Base-by-base conservation (phyloP, 257 asterid genomes). In the Salvia rosmarinus region DNA sequence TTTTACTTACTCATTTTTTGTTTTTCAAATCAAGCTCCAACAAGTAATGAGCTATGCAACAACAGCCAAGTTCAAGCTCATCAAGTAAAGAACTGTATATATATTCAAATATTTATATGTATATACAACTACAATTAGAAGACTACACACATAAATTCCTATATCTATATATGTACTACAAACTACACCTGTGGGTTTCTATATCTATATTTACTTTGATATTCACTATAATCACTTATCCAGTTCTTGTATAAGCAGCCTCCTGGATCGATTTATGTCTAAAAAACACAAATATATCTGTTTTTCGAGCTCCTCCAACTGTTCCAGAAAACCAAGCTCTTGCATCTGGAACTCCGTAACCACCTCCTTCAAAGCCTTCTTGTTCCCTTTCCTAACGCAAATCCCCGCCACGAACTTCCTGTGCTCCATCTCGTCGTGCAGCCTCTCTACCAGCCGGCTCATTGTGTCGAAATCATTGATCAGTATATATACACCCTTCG, bases 271-370 rank as follows among this genome's bases (percentile, higher is more conserved):
- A 75, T 82, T 80, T 39, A 89, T 85, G 75, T 87, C 82, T 16
- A 91, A 86, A 66, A 89, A 75, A 42, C 95, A 89, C 81, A 89
- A 70, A 58, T 78, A 86, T 11, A 86, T 79, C 55, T 86, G 88
- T 63, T 81, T 85, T 85, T 91, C 90, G 12, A 91, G 87, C 79
- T 91, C 97, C 44, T 85, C 81, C 75, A 87, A 23, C 42, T 84
- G 85, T 64, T 82, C 85, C 71, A 75, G 10, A 52, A 89, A 78
- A 19, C 81, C 52, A 52, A 34, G 43, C 46, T 81, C 84, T 5
- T 82, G 73, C 64, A 23, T 71, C 44, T 73, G 77, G 44, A 87
- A 82, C 47, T 84, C 85, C 85, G 51, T 80, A 55, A 64, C 77
- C 9, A 87, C 90, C 54, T 77, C 83, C 81, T 80, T 84, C 84